These are phyloP conservation scores for Diaporthe capsici DNA, from an alignment of 2,329 filamentous ascomycete genomes.

Conservation along the genomic window DNA sequence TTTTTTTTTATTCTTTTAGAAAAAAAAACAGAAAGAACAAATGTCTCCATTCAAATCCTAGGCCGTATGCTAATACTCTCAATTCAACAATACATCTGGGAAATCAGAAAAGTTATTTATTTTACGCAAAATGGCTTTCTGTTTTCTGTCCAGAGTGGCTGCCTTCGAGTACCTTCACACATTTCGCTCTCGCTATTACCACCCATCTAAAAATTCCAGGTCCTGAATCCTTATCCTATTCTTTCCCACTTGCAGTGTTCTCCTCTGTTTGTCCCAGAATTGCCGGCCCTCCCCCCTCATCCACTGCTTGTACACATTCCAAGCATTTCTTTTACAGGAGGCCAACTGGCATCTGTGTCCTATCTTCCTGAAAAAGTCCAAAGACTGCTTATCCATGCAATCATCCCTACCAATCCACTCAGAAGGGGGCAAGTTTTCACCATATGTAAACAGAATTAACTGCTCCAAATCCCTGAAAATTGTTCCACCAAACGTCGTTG, in stretches of 20 bases:
- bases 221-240: conserved; percentile 48
- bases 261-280: conserved; percentile 44
- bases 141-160: no score
- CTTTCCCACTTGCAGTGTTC: conserved; percentile 45
- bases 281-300: conserved; percentile 44
- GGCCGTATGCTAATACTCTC: no score
- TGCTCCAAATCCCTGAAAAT: conserved; percentile 48
- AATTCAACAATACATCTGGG: no score
- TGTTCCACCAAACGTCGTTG: conserved; percentile 44
- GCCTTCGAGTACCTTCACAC: not conserved
- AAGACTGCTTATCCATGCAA: no score
- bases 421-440: conserved; percentile 46
- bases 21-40: no score
- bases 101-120: no score
- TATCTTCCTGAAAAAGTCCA: not conserved
- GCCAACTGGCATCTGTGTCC: conserved; percentile 41
- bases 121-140: no score
- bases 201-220: conserved; percentile 47
- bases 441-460: conserved; percentile 50
- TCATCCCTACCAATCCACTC: conserved; percentile 47
- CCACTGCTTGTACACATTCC: conserved; percentile 45
- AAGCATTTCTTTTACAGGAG: conserved; percentile 44
- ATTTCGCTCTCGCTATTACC: conserved; percentile 37
- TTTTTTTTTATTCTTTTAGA: no score
- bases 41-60: no score